Evolutionary conservation across 345 rosid species (phyloP).

Genomic region (Geranium rotundifolium): DNA sequence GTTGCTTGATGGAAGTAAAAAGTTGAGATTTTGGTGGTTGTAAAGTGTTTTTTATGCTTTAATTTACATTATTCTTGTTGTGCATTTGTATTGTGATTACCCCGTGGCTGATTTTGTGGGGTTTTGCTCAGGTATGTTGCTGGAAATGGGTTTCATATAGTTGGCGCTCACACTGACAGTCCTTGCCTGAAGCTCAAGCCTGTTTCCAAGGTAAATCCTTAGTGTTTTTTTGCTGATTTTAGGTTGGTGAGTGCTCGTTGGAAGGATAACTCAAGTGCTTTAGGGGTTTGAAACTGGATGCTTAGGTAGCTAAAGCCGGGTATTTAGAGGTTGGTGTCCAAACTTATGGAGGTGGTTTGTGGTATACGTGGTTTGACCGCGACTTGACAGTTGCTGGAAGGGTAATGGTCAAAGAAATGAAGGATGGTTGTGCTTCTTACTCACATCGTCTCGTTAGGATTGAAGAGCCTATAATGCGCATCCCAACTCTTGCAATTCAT

Average conservation of each 20-base stretch:
- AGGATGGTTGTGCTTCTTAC: conserved; percentile 44
- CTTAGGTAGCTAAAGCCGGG: conserved; percentile 67
- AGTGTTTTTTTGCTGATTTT: neutral
- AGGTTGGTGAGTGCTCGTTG: neutral
- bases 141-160: conserved; percentile 79
- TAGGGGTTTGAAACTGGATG: neutral
- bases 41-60: neutral
- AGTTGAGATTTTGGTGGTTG: neutral
- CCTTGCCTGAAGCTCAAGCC: conserved; percentile 95
- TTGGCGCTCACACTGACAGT: conserved; percentile 96
- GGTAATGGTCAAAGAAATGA: conserved; percentile 53
- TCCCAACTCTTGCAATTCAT: conserved; percentile 92
- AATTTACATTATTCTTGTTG: too few species aligned
- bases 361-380: conserved; percentile 99
- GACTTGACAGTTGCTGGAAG: conserved; percentile 94
- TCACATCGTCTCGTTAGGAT: conserved; percentile 67
- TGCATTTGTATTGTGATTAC: neutral
- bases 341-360: conserved; percentile 85
- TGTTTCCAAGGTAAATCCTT: conserved; percentile 54
- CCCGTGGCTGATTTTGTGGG: conserved; percentile 1
- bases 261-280: neutral
- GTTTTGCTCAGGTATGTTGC: conserved; percentile 55
- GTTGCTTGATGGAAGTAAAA: neutral
- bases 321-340: conserved; percentile 90
- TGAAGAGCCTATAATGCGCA: conserved; percentile 79